Evolutionary conservation across 805 yeast species (phyloP), one percentile per base, ranked within the genome.

Genomic region (Lachancea lanzarotensis): DNA sequence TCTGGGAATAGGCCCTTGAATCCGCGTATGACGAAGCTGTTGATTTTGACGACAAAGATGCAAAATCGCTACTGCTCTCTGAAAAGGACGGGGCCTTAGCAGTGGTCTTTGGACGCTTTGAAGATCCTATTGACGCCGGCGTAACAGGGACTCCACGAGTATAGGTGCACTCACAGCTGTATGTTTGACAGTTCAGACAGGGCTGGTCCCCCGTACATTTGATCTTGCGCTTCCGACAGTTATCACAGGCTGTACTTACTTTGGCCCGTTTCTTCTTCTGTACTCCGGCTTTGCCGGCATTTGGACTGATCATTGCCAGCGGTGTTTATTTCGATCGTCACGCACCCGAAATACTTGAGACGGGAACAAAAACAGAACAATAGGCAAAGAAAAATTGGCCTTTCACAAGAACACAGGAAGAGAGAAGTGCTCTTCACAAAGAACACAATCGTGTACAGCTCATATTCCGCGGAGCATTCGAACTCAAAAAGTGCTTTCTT

Each of bases 161-260:
- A 45, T 45, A 62, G 8, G 56, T 44, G 46, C 67, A 63, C 1
- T 51, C 56, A 42, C 67, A 63, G 16, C 49, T 48, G 43, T 62
- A 62, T 15, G 60, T 57, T 18, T 56, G 54, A 45, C 67, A 63
- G 16, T 57, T 57, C 12, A 55, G 47, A 49, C 67, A 63, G 12
- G 67, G 67, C 27, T 46, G 53, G 9, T 46, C 47, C 2, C 67
- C 67, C n/a, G 62, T 60, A 43, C 67, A 63, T 43, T 61, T 60
- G 38, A 63, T 55, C 46, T 63, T 63, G 30, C 66, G 55, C 38
- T 57, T 56, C 20, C 67, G 52, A 42, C 67, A 63, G 39, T 59
- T 60, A 36, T 63, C 60, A 41, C 67, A 63, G 3, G 67, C 61
- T 17, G 47, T 51, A 33, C 51, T 53, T 7, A 55, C 61, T 38